Conservation (phyloP, 2,329 filamentous ascomycete genomes). For the Penicillium sp. region DNA sequence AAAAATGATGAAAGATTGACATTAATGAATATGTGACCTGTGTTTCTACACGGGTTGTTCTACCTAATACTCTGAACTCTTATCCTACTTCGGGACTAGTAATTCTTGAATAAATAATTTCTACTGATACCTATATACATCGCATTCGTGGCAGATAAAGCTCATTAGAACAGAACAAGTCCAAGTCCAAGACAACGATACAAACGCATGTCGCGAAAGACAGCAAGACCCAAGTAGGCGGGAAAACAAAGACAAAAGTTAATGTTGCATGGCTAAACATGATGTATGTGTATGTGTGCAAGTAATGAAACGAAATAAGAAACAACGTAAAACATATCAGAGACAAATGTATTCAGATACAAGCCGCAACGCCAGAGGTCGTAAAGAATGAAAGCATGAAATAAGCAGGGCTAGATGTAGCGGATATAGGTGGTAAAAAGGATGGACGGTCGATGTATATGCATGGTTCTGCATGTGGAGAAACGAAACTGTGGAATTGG, state of each 20-base stretch:
- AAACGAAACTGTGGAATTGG: neutral
- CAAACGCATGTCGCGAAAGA: neutral
- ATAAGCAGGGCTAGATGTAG: neutral
- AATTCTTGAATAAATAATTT: constrained; percentile 1
- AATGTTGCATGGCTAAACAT: neutral
- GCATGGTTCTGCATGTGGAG: neutral
- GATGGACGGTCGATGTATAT: neutral
- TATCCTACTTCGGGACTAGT: too few species aligned
- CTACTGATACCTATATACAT: neutral
- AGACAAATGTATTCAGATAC: neutral
- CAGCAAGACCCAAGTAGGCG: too few species aligned
- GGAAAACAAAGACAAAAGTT: neutral
- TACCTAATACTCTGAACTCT: too few species aligned
- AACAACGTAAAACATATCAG: neutral
- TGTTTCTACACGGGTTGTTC: too few species aligned
- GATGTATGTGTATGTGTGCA: neutral
- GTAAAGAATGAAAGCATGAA: neutral
- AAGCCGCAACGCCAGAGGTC: constrained; percentile 1
- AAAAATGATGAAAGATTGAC: neutral
- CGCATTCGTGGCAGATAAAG: neutral
- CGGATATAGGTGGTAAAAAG: neutral
- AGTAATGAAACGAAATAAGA: neutral
- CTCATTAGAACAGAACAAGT: neutral
- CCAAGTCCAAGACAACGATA: neutral
- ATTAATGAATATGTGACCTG: neutral